Conservation (phyloP, 495 filamentous ascomycete species). For the Penicillium macrosclerotiorum region DNA sequence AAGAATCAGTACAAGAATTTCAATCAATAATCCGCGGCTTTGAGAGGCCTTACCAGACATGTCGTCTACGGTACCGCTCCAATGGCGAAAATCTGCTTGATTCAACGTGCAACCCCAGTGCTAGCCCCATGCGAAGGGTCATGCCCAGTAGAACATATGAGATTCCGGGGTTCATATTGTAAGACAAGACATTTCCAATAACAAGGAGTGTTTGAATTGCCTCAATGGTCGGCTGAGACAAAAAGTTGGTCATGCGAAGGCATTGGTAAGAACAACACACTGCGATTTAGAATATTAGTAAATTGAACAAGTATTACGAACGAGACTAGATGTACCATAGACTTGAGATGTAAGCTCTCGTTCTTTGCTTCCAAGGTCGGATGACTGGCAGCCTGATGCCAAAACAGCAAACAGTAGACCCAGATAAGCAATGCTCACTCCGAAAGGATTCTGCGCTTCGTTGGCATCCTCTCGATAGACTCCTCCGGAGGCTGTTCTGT, state of each 20-base stretch:
- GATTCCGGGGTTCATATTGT: slow-evolving; percentile 64
- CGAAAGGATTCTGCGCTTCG: slow-evolving; percentile 44
- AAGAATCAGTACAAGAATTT: too few species aligned
- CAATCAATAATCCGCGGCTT: too few species aligned
- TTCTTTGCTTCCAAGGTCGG: slow-evolving; percentile 61
- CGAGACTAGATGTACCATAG: slow-evolving; percentile 37
- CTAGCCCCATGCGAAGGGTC: slow-evolving; percentile 57
- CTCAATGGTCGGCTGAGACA: slow-evolving; percentile 57
- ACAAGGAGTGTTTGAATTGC: slow-evolving; percentile 57
- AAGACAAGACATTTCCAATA: slow-evolving; percentile 59
- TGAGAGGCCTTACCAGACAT: slow-evolving; percentile 42
- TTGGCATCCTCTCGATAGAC: slow-evolving; percentile 36
- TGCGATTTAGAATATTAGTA: slow-evolving; percentile 11
- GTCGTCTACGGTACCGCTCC: slow-evolving; percentile 39
- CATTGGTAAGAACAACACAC: slow-evolving; percentile 64
- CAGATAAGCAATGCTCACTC: slow-evolving; percentile 62
- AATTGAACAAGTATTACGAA: neutral
- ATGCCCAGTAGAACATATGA: slow-evolving; percentile 58
- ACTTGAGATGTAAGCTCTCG: slow-evolving; percentile 58
- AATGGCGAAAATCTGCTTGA: slow-evolving; percentile 46
- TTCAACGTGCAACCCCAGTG: slow-evolving; percentile 53
- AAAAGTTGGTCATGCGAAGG: slow-evolving; percentile 60
- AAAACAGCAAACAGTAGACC: slow-evolving; percentile 76
- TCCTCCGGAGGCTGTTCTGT: slow-evolving; percentile 51
- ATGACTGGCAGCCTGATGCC: slow-evolving; percentile 79